Base-by-base conservation (phyloP, 371 early-diverging fungal species). In the Nematocida ausubeli region DNA sequence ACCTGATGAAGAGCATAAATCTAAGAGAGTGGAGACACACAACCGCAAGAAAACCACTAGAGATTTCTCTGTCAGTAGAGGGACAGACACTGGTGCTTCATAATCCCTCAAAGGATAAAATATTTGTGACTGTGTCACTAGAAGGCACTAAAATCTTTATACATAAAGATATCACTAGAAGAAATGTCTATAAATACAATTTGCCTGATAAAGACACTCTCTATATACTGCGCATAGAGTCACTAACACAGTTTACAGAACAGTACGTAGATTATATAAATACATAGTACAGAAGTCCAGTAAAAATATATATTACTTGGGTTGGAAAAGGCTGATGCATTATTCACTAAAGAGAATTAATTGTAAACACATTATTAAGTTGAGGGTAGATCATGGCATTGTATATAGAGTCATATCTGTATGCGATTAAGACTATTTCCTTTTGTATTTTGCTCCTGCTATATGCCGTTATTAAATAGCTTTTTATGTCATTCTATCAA, bases 1-100 rank as follows among this genome's bases (percentile, higher is more conserved):
- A 60, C 35, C 24, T 60, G 24, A 1, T 37, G 14, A 32, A 37
- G 32, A 60, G 3, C 37, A 37, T 39, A 39, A 19, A 39, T 12
- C 9, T 12, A 39, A 60, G 60, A 60, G 60, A 60, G 32, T 60
- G 60, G 60, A 60, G 35, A 37, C 35, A 60, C 24, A 16, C 37
- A n/a, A 32, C 12, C 1, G 24, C 1, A 16, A 60, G 60, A 39
- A 37, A 19, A 7, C 30, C 7, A 7, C 16, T 60, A 39, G 24
- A 39, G 12, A 35, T 60, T 16, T n/a, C 1, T 14, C 0, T 60
- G 24, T 30, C 28, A 60, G 12, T 60, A 60, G 14, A 32, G 12
- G 14, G 35, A 16, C 6, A 39, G 9, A 60, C 39, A 22, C 7
- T 60, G 35, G 35, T 14, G 24, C 12, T 60, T 16, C 9, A 7